phyloP scores from a whole-genome alignment of 2,329 filamentous ascomycete genomes.

The Cordyceps cicadae region DNA sequence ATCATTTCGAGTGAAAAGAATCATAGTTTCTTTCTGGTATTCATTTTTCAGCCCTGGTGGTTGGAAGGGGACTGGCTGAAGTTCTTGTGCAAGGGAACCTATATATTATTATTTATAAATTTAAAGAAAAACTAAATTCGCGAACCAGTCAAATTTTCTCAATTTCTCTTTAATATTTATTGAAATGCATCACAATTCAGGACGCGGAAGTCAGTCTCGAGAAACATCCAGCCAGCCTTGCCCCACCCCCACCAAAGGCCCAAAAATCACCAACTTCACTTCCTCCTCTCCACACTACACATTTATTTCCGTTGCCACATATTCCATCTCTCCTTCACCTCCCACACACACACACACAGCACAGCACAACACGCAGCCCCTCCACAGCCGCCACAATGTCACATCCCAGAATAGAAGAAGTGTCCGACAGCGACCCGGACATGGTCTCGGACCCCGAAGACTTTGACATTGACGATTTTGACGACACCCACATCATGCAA shows the following conservation, averaged over 20 bases:
- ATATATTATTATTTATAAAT: too few species aligned
- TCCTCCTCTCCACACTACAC: neutral
- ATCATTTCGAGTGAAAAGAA: too few species aligned
- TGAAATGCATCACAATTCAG: neutral
- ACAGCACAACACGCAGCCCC: neutral
- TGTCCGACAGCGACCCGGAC: slow-evolving; percentile 69
- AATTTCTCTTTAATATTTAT: neutral
- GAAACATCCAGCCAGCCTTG: neutral
- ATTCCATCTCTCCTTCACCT: neutral
- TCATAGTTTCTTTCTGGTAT: too few species aligned
- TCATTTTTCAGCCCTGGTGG: too few species aligned
- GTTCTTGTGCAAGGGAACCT: too few species aligned
- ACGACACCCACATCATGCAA: slow-evolving; percentile 49
- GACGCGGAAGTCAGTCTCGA: neutral
- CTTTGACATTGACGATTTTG: slow-evolving; percentile 64
- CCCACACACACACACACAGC: neutral
- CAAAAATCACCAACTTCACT: slow-evolving; percentile 10
- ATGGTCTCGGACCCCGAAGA: slow-evolving; percentile 72
- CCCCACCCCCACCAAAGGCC: slow-evolving; percentile 2
- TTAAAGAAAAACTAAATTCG: too few species aligned
- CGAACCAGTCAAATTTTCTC: too few species aligned
- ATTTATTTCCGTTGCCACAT: neutral
- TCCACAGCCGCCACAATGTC: slow-evolving; percentile 51
- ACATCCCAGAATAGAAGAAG: slow-evolving; percentile 84
- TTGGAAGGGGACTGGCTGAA: too few species aligned